Percentiles rank a stretch among this genome's conserved stretches.
Evolutionary conservation across 2,329 filamentous ascomycete genomes (phyloP).

Genomic region (Zalaria obscura): DNA sequence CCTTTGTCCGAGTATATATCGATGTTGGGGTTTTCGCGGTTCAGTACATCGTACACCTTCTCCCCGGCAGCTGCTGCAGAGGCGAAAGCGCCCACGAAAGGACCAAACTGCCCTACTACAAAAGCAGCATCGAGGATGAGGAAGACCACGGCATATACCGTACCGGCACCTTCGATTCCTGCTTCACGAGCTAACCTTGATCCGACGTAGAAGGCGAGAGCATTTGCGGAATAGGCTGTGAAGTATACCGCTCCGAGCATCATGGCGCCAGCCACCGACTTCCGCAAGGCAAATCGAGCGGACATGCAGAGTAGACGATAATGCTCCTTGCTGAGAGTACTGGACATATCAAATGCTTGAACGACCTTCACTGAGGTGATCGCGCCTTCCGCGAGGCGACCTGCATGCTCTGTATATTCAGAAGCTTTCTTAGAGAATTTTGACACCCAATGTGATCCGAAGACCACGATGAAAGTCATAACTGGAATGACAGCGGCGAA

Average conservation of each 20-base stretch:
- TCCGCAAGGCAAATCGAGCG: slow-evolving; percentile 23
- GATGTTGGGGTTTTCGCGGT: slow-evolving; percentile 23
- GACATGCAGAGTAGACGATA: slow-evolving; percentile 18
- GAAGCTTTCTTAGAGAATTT: slow-evolving; percentile 24
- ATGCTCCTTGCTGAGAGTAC: slow-evolving; percentile 24
- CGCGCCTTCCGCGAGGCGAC: slow-evolving; percentile 29
- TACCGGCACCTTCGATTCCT: slow-evolving; percentile 27
- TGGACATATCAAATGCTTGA: slow-evolving; percentile 32
- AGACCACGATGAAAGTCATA: slow-evolving; percentile 28
- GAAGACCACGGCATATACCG: slow-evolving; percentile 50
- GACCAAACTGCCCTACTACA: slow-evolving; percentile 48
- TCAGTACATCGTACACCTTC: slow-evolving; percentile 29
- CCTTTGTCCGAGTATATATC: slow-evolving; percentile 22
- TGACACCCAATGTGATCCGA: slow-evolving; percentile 27
- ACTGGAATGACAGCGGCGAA: slow-evolving; percentile 34
- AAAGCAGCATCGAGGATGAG: slow-evolving; percentile 51
- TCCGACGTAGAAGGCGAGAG: slow-evolving; percentile 31
- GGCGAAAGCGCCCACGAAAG: slow-evolving; percentile 43
- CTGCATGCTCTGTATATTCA: slow-evolving; percentile 25
- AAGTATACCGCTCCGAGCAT: slow-evolving; percentile 31
- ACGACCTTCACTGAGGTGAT: slow-evolving; percentile 32
- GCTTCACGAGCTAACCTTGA: slow-evolving; percentile 14
- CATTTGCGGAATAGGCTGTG: slow-evolving; percentile 30
- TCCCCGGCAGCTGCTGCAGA: slow-evolving; percentile 38
- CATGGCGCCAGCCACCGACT: slow-evolving; percentile 24